Evolutionary conservation across 1,284 basidiomycete species (phyloP).

Genomic region (Naganishia cerealis): DNA sequence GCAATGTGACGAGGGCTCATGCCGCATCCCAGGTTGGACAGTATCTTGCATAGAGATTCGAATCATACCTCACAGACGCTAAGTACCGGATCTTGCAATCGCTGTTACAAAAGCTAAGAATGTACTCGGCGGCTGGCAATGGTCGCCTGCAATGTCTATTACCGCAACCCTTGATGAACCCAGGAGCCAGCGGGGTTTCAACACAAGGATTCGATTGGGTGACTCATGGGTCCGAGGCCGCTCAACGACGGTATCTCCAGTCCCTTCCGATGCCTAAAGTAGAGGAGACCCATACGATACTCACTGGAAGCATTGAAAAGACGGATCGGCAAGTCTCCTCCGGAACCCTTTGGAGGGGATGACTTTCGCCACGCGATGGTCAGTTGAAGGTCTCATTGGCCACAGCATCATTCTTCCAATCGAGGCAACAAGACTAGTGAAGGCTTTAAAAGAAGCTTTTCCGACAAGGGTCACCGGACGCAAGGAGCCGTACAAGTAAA

Average conservation of each 20-base stretch:
- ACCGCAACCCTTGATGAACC: not conserved
- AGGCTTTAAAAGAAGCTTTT: constrained; percentile 37
- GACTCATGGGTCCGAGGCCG: constrained; percentile 8
- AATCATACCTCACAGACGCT: constrained; percentile 14
- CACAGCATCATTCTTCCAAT: constrained; percentile 45
- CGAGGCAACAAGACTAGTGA: constrained; percentile 37
- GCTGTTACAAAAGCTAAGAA: constrained; percentile 17
- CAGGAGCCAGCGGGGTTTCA: constrained; percentile 2
- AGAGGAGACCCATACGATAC: not conserved
- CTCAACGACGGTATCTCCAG: constrained; percentile 12
- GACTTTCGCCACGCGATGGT: constrained; percentile 43
- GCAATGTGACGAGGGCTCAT: not conserved
- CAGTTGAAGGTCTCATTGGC: constrained; percentile 51
- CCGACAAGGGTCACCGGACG: not conserved
- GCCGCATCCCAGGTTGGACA: constrained; percentile 23
- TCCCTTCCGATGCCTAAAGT: not conserved
- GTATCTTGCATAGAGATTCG: constrained; percentile 31
- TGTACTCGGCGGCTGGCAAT: constrained; percentile 7
- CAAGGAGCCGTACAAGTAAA: not conserved
- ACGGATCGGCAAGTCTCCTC: constrained; percentile 14
- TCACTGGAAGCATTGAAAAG: not conserved
- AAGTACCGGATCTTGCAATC: constrained; percentile 10
- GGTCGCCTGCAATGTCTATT: not conserved
- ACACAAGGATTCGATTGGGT: constrained; percentile 15
- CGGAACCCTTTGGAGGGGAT: constrained; percentile 34